Evolutionary conservation across 2,329 filamentous ascomycete species (phyloP).

Genomic region (Pseudonectria buxi): DNA sequence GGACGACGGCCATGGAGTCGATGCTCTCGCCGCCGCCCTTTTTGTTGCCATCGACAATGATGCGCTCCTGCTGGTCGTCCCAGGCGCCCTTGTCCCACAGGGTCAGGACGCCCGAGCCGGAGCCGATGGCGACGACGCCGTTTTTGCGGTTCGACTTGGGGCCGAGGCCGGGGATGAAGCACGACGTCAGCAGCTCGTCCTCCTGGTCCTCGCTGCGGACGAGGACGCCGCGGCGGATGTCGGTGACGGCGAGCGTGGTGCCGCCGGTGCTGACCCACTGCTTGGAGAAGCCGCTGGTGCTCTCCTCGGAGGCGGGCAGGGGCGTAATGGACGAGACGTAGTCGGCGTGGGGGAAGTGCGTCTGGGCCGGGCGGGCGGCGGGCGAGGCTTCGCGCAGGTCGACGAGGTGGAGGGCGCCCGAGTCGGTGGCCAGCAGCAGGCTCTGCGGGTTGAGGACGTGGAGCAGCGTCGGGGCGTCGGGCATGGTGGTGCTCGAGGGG

Average conservation of each 20-base stretch:
- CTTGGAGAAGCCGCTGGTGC: slow-evolving; percentile 83
- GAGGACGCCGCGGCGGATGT: slow-evolving; percentile 78
- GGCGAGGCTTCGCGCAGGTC: slow-evolving; percentile 65
- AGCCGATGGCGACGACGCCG: slow-evolving; percentile 70
- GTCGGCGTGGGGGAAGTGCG: slow-evolving; percentile 82
- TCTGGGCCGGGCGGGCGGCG: slow-evolving; percentile 62
- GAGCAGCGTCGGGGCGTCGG: slow-evolving; percentile 73
- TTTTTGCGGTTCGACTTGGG: slow-evolving; percentile 59
- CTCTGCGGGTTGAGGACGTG: slow-evolving; percentile 82
- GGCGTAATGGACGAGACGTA: slow-evolving; percentile 85
- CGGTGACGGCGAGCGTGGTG: slow-evolving; percentile 83
- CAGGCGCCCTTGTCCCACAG: slow-evolving; percentile 92
- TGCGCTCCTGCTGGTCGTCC: slow-evolving; percentile 90
- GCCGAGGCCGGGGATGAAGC: slow-evolving; percentile 70
- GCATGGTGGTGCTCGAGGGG: slow-evolving; percentile 46
- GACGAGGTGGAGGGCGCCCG: slow-evolving; percentile 79
- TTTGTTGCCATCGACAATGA: slow-evolving; percentile 61
- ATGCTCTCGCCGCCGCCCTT: slow-evolving; percentile 65
- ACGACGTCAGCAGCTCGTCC: slow-evolving; percentile 79
- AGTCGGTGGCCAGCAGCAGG: slow-evolving; percentile 84
- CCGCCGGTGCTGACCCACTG: slow-evolving; percentile 94
- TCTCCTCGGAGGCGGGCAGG: slow-evolving; percentile 70
- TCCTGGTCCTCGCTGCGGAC: slow-evolving; percentile 91
- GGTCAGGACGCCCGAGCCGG: slow-evolving; percentile 72
- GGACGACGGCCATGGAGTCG: slow-evolving; percentile 68